Conservation (phyloP, 1,284 basidiomycete species). For the Termitomyces sp. region DNA sequence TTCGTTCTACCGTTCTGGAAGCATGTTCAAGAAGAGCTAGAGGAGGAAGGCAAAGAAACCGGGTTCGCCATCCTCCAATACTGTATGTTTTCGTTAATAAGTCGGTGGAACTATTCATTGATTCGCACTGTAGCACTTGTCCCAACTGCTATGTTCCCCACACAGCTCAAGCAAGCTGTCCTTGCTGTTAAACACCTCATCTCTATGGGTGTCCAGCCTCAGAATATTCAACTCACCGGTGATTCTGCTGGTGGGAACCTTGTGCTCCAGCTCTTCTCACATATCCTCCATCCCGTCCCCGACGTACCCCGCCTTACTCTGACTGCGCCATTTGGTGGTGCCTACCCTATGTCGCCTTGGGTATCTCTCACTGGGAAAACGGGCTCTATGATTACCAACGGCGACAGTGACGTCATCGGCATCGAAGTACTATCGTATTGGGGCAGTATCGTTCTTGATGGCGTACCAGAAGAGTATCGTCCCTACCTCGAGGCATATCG, state of each 20-base stretch:
- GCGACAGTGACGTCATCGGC: constrained; percentile 16
- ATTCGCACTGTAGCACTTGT: constrained; percentile 20
- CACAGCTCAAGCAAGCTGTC: constrained; percentile 22
- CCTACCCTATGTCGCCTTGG: constrained; percentile 33
- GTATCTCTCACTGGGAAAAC: constrained; percentile 17
- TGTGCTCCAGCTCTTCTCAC: constrained; percentile 27
- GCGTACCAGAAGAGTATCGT: constrained; percentile 17
- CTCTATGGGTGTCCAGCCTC: constrained; percentile 17
- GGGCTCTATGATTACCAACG: constrained; percentile 16
- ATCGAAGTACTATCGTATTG: constrained; percentile 10
- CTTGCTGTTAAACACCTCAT: constrained; percentile 22
- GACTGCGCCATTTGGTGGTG: constrained; percentile 22
- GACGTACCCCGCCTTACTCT: constrained; percentile 17
- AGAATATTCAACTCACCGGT: constrained; percentile 25
- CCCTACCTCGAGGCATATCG: constrained; percentile 21
- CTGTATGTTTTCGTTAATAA: constrained; percentile 15
- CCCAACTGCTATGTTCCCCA: constrained; percentile 24
- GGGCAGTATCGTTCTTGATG: constrained; percentile 16
- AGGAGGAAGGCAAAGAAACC: constrained; percentile 14
- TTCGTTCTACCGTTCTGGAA: constrained; percentile 22
- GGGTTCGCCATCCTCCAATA: constrained; percentile 26
- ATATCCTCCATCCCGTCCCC: constrained; percentile 29
- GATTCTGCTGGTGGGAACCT: constrained; percentile 37
- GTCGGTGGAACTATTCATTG: background rate
- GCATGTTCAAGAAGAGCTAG: constrained; percentile 20